These are phyloP conservation scores for Rutidosis leptorrhynchoides DNA, from an alignment of 129 eudicot genomes.

Conservation along the genomic window DNA sequence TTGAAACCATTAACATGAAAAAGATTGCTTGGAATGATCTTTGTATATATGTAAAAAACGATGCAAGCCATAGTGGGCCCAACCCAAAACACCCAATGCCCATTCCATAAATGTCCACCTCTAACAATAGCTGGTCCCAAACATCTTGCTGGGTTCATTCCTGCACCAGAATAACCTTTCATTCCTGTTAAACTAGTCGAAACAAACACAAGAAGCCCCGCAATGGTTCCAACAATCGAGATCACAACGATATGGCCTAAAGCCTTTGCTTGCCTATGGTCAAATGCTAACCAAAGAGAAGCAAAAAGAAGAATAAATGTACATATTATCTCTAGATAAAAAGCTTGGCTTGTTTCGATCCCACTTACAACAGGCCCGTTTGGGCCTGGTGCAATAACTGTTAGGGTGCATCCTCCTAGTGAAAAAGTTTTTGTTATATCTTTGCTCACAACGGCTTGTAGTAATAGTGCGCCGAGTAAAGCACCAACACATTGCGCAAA, in stretches of 20 bases:
- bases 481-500: slow-evolving; percentile 71
- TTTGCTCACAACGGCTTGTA: slow-evolving; percentile 50
- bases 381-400: slow-evolving; percentile 52
- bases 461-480: slow-evolving; percentile 60
- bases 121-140: slow-evolving; percentile 72
- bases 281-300: slow-evolving; percentile 76
- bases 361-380: slow-evolving; percentile 54
- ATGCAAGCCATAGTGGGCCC: slow-evolving; percentile 66
- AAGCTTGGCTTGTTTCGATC: slow-evolving; percentile 48
- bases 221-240: slow-evolving; percentile 45
- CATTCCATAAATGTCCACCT: slow-evolving; percentile 75
- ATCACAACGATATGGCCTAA: slow-evolving; percentile 43
- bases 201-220: slow-evolving; percentile 57
- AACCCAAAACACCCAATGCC: slow-evolving; percentile 86
- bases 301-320: slow-evolving; percentile 60
- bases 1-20: slow-evolving; percentile 38
- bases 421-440: slow-evolving; percentile 38
- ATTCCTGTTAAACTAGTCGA: slow-evolving; percentile 48
- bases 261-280: slow-evolving; percentile 53
- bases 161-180: slow-evolving; percentile 74
- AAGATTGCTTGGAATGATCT: slow-evolving; percentile 61
- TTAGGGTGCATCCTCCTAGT: slow-evolving; percentile 72
- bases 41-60: slow-evolving; percentile 56
- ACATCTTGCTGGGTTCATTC: slow-evolving; percentile 81
- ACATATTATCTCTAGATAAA: slow-evolving; percentile 70